Percentiles rank a stretch among this genome's conserved stretches.
phyloP scores from a whole-genome alignment of 176 grass and related monocot species.

The Cymbopogon citratus region DNA sequence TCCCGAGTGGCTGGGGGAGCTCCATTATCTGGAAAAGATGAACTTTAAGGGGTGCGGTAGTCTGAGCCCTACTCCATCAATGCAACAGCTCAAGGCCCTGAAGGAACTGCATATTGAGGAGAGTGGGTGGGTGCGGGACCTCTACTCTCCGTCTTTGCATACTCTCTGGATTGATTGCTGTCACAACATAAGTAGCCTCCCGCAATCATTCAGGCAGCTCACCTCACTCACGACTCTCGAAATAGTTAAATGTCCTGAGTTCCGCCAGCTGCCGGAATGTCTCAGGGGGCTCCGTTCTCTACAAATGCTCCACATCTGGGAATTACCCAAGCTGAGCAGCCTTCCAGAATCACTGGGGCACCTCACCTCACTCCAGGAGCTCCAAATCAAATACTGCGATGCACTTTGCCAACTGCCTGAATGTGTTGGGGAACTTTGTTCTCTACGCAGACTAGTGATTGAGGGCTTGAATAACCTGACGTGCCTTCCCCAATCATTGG shows the following conservation, averaged over 20 bases:
- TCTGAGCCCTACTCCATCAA: no score
- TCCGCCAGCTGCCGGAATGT: not conserved
- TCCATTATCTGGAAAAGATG: no score
- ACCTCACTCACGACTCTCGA: no score
- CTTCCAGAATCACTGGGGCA: not conserved
- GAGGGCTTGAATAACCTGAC: rapidly evolving
- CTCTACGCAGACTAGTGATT: not conserved
- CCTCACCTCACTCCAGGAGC: not conserved
- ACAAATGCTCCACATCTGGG: not conserved
- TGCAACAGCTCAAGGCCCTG: no score
- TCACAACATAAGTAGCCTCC: not conserved
- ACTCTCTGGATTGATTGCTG: not conserved
- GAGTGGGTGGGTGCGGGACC: no score
- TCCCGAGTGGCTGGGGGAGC: no score
- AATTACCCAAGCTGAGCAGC: not conserved
- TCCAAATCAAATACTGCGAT: not conserved
- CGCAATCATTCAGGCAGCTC: not conserved
- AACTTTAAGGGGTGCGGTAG: rapidly evolving
- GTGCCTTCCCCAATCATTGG: not conserved
- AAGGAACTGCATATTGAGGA: no score
- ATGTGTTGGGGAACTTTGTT: not conserved
- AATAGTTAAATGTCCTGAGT: no score
- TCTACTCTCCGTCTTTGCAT: not conserved
- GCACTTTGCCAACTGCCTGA: not conserved
- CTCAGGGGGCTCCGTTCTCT: not conserved